phyloP scores from a whole-genome alignment of 805 yeast genomes.

The Cyberlindnera samutprakarnensis region DNA sequence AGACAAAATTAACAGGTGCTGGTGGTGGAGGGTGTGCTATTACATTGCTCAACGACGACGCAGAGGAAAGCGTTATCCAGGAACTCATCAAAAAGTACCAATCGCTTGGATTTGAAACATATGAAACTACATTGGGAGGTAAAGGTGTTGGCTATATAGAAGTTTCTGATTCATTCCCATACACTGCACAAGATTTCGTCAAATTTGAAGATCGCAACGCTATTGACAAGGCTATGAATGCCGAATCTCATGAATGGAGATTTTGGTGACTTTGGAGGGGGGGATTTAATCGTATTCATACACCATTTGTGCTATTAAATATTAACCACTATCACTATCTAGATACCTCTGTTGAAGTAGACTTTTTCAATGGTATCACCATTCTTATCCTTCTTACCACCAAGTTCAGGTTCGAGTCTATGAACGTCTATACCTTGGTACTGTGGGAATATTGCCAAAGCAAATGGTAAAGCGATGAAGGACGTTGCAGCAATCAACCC shows the following conservation, averaged over 20 bases:
- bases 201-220: slow-evolving; percentile 33
- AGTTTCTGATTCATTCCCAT: slow-evolving; percentile 13
- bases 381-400: slow-evolving; percentile 47
- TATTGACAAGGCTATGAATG: slow-evolving; percentile 42
- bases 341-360: slow-evolving; percentile 92
- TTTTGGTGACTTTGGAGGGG: slow-evolving; percentile 42
- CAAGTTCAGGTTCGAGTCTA: slow-evolving; percentile 59
- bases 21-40: slow-evolving; percentile 99
- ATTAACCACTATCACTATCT: too few relatives aligned
- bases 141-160: slow-evolving; percentile 64
- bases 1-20: slow-evolving; percentile 94
- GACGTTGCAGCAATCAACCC: slow-evolving; percentile 84
- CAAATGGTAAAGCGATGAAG: slow-evolving; percentile 85
- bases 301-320: too few relatives aligned
- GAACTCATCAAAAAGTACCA: slow-evolving; percentile 30
- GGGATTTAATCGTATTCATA: background rate
- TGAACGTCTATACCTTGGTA: slow-evolving; percentile 53
- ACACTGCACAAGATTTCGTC: slow-evolving; percentile 29
- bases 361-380: slow-evolving; percentile 55
- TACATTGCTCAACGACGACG: slow-evolving; percentile 50
- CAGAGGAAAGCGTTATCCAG: slow-evolving; percentile 27
- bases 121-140: slow-evolving; percentile 80
- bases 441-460: slow-evolving; percentile 93
- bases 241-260: slow-evolving; percentile 40
- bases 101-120: slow-evolving; percentile 58